These are phyloP conservation scores for Phlebiopsis flavidoalba DNA, from an alignment of 768 basidiomycete species.

Conservation along the genomic window DNA sequence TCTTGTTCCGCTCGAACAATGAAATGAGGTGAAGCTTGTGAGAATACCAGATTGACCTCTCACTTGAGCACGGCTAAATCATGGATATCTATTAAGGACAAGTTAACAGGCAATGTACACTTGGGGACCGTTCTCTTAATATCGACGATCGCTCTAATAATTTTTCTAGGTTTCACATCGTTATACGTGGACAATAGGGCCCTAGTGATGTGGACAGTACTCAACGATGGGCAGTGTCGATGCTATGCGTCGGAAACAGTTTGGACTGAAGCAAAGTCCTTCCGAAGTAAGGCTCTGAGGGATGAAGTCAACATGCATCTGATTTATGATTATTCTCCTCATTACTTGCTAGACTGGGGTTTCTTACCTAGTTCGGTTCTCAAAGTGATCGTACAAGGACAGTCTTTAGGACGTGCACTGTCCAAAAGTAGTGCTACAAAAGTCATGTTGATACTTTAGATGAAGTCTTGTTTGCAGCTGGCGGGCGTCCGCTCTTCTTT, in stretches of 20 bases:
- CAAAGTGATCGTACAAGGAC: too few species aligned
- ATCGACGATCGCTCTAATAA: too few species aligned
- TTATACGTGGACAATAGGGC: not conserved
- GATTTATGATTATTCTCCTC: too few species aligned
- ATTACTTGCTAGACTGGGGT: too few species aligned
- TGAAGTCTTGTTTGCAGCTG: not conserved
- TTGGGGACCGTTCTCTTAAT: too few species aligned
- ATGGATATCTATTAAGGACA: not conserved
- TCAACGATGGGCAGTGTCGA: not conserved
- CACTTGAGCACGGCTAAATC: not conserved
- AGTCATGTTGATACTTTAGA: too few species aligned
- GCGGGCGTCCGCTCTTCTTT: constrained; percentile 3
- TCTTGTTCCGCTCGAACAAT: not conserved
- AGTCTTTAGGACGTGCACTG: not conserved
- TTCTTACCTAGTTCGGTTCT: too few species aligned
- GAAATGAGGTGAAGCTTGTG: not conserved
- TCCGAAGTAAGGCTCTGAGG: not conserved
- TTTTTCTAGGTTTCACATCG: too few species aligned
- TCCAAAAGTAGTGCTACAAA: not conserved
- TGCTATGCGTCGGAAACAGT: constrained; percentile 4
- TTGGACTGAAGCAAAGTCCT: not conserved
- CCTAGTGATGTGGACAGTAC: constrained; percentile 4
- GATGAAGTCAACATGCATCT: not conserved
- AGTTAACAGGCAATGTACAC: not conserved
- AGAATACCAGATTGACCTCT: not conserved